Conservation (phyloP, 768 basidiomycete species). For the Chiua virens region DNA sequence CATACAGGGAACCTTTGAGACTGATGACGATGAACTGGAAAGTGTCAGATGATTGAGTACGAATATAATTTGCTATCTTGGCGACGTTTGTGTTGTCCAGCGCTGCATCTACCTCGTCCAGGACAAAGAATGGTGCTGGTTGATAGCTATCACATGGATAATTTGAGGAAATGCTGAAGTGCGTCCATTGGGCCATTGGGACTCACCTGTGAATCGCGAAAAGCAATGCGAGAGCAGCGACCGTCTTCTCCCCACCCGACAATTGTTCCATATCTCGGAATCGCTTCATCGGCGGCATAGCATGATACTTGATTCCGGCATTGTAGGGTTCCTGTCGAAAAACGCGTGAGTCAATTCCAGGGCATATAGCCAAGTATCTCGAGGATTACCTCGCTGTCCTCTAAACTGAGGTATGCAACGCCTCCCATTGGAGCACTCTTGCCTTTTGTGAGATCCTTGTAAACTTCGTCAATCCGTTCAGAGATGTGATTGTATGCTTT, state of each 20-base stretch:
- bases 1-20: slow-evolving; percentile 90
- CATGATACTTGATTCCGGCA: slow-evolving; percentile 95
- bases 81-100: slow-evolving; percentile 99
- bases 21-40: slow-evolving; percentile 99
- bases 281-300: slow-evolving; percentile 99
- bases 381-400: slow-evolving; percentile 83
- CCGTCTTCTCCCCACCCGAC: slow-evolving; percentile 98
- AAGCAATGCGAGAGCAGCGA: slow-evolving; percentile 92
- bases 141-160: slow-evolving; percentile 64
- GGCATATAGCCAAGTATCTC: slow-evolving; percentile 21
- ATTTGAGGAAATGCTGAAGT: neutral
- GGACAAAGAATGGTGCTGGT: slow-evolving; percentile 95
- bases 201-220: slow-evolving; percentile 93
- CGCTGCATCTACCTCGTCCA: slow-evolving; percentile 98
- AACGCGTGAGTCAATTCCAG: slow-evolving; percentile 1
- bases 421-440: slow-evolving; percentile 93
- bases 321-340: slow-evolving; percentile 70
- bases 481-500: slow-evolving; percentile 96
- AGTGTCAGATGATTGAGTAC: slow-evolving; percentile 72
- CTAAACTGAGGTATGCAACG: slow-evolving; percentile 92
- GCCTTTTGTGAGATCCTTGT: slow-evolving; percentile 97
- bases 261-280: slow-evolving; percentile 99
- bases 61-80: slow-evolving; percentile 92
- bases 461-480: slow-evolving; percentile 90
- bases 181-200: neutral